phyloP scores from a whole-genome alignment of 345 rosid species.

The Linum tenue region DNA sequence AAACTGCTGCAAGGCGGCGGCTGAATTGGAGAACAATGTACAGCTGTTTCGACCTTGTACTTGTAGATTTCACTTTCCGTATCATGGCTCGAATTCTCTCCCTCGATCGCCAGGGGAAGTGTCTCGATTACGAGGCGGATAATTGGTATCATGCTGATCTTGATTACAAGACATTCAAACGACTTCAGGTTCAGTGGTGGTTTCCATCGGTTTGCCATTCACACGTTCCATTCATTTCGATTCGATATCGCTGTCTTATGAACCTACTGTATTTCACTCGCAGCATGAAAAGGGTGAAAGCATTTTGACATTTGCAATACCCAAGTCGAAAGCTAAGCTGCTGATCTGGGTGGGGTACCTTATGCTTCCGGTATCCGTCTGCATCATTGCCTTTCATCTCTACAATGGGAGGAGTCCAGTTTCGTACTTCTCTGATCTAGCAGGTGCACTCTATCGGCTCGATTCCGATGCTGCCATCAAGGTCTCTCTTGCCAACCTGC shows the following conservation, averaged over 20 bases:
- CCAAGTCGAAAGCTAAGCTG: constrained; percentile 69
- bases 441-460: constrained; percentile 74
- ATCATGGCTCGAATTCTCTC: constrained; percentile 66
- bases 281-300: constrained; percentile 86
- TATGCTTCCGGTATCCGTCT: constrained; percentile 91
- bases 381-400: constrained; percentile 54
- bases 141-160: constrained; percentile 98
- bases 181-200: constrained; percentile 64
- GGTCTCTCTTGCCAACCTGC: constrained; percentile 70
- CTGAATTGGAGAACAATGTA: constrained; percentile 15
- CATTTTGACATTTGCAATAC: constrained; percentile 71
- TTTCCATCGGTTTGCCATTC: background rate
- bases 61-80: constrained; percentile 43
- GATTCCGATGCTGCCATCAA: constrained; percentile 87
- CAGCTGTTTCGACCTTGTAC: too few relatives aligned
- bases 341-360: constrained; percentile 91
- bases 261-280: constrained; percentile 2
- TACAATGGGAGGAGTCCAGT: constrained; percentile 54
- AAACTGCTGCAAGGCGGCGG: constrained; percentile 32
- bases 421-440: constrained; percentile 52
- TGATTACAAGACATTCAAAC: constrained; percentile 76
- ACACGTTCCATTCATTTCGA: background rate
- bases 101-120: constrained; percentile 85
- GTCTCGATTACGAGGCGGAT: constrained; percentile 63
- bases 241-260: background rate